These are phyloP conservation scores for Chaetomidium leptoderma DNA, from an alignment of 495 filamentous ascomycete species.

Conservation along the genomic window DNA sequence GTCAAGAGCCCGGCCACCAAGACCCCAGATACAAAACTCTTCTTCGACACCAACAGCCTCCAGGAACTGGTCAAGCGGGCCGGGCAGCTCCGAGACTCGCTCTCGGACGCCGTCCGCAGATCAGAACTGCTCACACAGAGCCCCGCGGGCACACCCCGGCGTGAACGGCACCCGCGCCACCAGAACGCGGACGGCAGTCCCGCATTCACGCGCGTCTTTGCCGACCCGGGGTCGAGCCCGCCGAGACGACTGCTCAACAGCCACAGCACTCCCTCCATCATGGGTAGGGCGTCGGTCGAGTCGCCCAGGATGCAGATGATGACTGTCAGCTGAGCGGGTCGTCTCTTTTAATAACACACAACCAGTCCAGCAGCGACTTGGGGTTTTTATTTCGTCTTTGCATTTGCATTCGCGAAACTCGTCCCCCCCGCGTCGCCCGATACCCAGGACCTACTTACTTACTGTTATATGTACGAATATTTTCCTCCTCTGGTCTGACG, in stretches of 20 bases:
- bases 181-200: constrained; percentile 51
- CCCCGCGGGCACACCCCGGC: constrained; percentile 50
- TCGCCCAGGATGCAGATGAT: constrained; percentile 63
- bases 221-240: constrained; percentile 47
- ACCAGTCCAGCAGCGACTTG: too few relatives aligned
- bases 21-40: constrained; percentile 66
- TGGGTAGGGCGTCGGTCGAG: constrained; percentile 47
- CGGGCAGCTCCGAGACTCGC: constrained; percentile 63
- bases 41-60: constrained; percentile 87
- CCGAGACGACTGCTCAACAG: constrained; percentile 46
- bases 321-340: constrained; percentile 53
- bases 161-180: constrained; percentile 17
- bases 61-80: constrained; percentile 82
- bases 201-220: constrained; percentile 60
- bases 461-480: constrained; percentile 23
- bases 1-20: constrained; percentile 42
- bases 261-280: constrained; percentile 48
- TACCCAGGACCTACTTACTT: too few relatives aligned
- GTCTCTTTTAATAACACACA: too few relatives aligned
- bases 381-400: background rate
- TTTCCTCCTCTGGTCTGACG: background rate
- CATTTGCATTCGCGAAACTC: too few relatives aligned
- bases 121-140: constrained; percentile 69
- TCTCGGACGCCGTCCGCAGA: constrained; percentile 73
- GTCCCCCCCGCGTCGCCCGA: too few relatives aligned